These are phyloP conservation scores for Puccinia horiana DNA, from an alignment of 1,284 basidiomycete genomes.

Conservation along the genomic window DNA sequence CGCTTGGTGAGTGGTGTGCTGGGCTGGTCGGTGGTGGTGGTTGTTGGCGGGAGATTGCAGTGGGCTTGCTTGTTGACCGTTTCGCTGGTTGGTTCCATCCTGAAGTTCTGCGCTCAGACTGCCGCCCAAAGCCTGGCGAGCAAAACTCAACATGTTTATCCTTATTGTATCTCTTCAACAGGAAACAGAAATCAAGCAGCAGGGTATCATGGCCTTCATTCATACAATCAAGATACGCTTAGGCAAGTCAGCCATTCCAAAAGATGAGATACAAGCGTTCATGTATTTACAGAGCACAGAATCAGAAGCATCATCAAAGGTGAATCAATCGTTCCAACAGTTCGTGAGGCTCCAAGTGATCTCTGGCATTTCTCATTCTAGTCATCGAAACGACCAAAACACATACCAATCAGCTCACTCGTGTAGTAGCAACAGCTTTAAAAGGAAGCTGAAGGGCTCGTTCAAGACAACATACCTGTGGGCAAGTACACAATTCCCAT, in stretches of 20 bases:
- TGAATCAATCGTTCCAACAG: constrained; percentile 11
- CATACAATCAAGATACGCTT: too few relatives aligned
- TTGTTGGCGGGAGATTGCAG: not conserved
- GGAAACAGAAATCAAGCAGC: too few relatives aligned
- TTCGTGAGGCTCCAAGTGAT: constrained; percentile 40
- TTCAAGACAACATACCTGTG: constrained; percentile 37
- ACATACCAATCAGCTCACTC: too few relatives aligned
- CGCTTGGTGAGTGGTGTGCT: not conserved
- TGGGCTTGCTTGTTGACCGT: not conserved
- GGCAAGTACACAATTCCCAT: constrained; percentile 31
- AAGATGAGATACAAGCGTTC: too few relatives aligned
- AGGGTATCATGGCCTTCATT: too few relatives aligned
- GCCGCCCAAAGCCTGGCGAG: too few relatives aligned
- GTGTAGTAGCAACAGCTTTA: too few relatives aligned
- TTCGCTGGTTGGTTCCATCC: not conserved
- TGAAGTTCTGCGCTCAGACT: not conserved
- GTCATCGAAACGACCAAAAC: too few relatives aligned
- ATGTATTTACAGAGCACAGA: not conserved
- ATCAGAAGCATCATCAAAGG: not conserved
- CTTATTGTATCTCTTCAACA: too few relatives aligned
- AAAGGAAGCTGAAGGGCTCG: too few relatives aligned
- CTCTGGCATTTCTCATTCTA: constrained; percentile 36
- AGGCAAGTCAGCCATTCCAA: too few relatives aligned
- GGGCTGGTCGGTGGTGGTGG: not conserved
- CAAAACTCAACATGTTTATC: too few relatives aligned